A percentile compares a stretch with the other conserved stretches of the same genome.
phyloP scores from a whole-genome alignment of 2,329 filamentous ascomycete genomes.

The Bretziella fagacearum region DNA sequence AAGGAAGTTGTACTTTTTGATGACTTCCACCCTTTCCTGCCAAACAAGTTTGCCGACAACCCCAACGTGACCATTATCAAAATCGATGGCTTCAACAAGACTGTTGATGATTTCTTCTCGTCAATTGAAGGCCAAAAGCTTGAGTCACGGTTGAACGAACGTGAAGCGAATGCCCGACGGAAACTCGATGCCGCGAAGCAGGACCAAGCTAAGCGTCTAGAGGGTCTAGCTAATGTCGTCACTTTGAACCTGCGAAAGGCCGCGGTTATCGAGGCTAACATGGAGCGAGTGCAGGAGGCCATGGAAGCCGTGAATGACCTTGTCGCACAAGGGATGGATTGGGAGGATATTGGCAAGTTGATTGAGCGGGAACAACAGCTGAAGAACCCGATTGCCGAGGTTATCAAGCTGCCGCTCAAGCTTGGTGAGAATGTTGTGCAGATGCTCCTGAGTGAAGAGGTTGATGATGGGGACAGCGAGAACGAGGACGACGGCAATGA shows the following conservation, averaged over 20 bases:
- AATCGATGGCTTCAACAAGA: constrained; percentile 76
- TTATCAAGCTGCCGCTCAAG: constrained; percentile 76
- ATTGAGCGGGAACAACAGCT: constrained; percentile 73
- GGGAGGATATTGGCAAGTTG: constrained; percentile 76
- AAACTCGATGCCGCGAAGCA: constrained; percentile 72
- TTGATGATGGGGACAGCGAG: constrained; percentile 43
- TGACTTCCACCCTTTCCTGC: constrained; percentile 87
- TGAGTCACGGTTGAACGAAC: constrained; percentile 65
- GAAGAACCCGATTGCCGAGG: constrained; percentile 68
- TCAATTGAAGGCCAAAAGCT: constrained; percentile 89
- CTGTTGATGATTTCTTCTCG: constrained; percentile 93
- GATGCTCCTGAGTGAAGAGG: constrained; percentile 56
- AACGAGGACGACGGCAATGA: constrained; percentile 40
- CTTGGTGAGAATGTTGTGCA: constrained; percentile 82
- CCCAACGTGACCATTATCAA: constrained; percentile 50
- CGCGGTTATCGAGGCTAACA: constrained; percentile 75
- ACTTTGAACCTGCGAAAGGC: constrained; percentile 75
- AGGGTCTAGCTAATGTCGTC: constrained; percentile 66
- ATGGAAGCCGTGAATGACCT: constrained; percentile 83
- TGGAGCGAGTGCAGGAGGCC: constrained; percentile 80
- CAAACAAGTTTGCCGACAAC: constrained; percentile 58
- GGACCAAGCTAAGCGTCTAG: constrained; percentile 73
- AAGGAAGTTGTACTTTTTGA: constrained; percentile 54
- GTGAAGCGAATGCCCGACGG: constrained; percentile 62
- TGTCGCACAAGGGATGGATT: constrained; percentile 92